Evolutionary conservation across 305 asterid genomes (phyloP).

Genomic region (Fraxinus greggii): DNA sequence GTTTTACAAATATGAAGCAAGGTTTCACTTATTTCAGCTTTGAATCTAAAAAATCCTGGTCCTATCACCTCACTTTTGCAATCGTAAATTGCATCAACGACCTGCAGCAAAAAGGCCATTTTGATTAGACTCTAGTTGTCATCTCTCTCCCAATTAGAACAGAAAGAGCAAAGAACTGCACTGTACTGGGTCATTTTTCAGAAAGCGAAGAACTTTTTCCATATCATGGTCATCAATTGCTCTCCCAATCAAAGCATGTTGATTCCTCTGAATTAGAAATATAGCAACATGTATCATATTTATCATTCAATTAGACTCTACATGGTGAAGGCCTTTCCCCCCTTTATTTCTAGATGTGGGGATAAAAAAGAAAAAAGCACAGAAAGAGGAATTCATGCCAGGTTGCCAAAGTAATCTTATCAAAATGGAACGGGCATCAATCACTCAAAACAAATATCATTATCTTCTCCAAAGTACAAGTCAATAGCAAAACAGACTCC

Average conservation of each 20-base stretch:
- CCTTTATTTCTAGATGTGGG: slow-evolving; percentile 14
- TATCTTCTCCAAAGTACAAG: background rate
- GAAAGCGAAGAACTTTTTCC: slow-evolving; percentile 87
- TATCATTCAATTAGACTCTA: slow-evolving; percentile 19
- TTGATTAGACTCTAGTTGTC: slow-evolving; percentile 20
- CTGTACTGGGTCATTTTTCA: slow-evolving; percentile 81
- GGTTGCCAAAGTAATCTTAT: background rate
- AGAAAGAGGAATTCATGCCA: background rate
- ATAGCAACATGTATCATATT: slow-evolving; percentile 76
- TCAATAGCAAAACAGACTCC: background rate
- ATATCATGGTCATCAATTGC: slow-evolving; percentile 91
- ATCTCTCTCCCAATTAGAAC: slow-evolving; percentile 10
- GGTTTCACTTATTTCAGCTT: slow-evolving; percentile 90
- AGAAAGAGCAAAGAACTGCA: slow-evolving; percentile 9
- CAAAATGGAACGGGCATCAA: background rate
- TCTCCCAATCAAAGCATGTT: slow-evolving; percentile 96
- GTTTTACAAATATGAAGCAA: slow-evolving; percentile 17
- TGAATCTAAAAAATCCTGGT: slow-evolving; percentile 96
- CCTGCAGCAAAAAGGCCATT: slow-evolving; percentile 46
- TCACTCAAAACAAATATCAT: background rate
- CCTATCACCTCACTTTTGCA: slow-evolving; percentile 99
- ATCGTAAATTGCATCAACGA: slow-evolving; percentile 92
- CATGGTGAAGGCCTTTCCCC: background rate
- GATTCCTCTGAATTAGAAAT: slow-evolving; percentile 96
- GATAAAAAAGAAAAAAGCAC: background rate